Base-by-base conservation (phyloP, 2,329 filamentous ascomycete species). In the Meredithiella fracta region DNA sequence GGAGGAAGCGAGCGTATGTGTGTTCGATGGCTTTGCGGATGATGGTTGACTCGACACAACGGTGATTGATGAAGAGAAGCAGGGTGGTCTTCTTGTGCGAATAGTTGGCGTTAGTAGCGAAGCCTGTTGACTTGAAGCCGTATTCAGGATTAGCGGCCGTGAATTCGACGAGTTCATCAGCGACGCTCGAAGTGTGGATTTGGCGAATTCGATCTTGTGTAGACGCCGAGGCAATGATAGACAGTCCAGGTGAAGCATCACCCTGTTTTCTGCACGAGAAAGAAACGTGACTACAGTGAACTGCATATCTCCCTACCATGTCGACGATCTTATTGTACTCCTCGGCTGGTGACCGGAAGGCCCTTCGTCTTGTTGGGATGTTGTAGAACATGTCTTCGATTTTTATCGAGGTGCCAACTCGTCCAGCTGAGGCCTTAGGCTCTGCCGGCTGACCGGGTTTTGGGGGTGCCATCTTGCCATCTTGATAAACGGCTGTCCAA, bases 371-470 rank as follows among this genome's bases (percentile, higher is more conserved):
- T 7, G 85, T 94, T 0, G 89, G 90, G 1, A 97, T 80, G 63
- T 96, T 98, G 73, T 95, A 98, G 67, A 98, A 98, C 9, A 98
- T 71, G 66, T 98, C 92, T 65, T 98, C 91, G 15, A 98, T 90
- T 0, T 87, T 90, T 64, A 98, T 95, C 64, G 96, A 90, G 1
- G 92, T 98, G 6, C 92, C 92, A 60, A 80, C 83, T 15, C 90
- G 80, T 15, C 92, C 92, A 49, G 92, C 91, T 40, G 83, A 86
- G 3, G 88, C 82, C 65, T 88, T 95, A 1, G 92, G 92, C 42
- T 94, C 89, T 1, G 85, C 74, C 61, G 76, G 81, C 65, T 95
- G 90, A 11, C 91, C 91, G 9, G 91, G 89, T 66, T 97, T 97
- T 8, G 86, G 73, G 14, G 91, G 83, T 5, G 80, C 78, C 47